phyloP scores from a whole-genome alignment of 73 alveolate genomes.

The Stentor roeselii region DNA sequence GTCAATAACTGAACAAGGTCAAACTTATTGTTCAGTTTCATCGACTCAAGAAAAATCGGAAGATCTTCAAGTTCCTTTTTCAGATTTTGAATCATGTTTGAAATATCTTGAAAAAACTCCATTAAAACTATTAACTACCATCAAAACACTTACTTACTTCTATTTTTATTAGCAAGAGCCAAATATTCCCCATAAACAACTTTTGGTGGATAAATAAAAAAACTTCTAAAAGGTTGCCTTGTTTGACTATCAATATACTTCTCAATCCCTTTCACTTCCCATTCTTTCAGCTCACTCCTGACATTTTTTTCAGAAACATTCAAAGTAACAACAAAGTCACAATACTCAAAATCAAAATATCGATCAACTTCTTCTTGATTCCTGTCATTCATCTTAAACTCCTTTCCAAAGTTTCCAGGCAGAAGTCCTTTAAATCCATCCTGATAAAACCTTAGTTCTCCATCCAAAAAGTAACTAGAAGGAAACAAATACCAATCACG shows the following conservation, averaged over 20 bases:
- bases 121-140: too few species aligned
- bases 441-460: background rate
- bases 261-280: background rate
- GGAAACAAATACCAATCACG: constrained; percentile 35
- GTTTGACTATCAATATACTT: background rate
- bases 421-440: constrained; percentile 30
- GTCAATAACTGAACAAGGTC: too few species aligned
- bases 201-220: background rate
- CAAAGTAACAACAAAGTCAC: constrained; percentile 31
- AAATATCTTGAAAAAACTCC: too few species aligned
- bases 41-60: too few species aligned
- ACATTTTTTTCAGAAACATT: background rate
- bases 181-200: constrained; percentile 4
- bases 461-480: constrained; percentile 4
- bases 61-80: too few species aligned
- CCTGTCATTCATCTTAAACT: constrained; percentile 24
- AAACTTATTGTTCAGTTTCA: too few species aligned
- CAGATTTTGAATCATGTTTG: too few species aligned
- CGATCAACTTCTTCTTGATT: constrained; percentile 28
- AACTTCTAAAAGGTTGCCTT: constrained; percentile 29
- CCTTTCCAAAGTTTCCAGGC: constrained; percentile 31
- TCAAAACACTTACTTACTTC: too few species aligned
- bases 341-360: background rate
- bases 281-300: background rate
- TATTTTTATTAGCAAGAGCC: too few species aligned